These are phyloP conservation scores for Tolypocladium ophioglossoides DNA, from an alignment of 2,329 filamentous ascomycete species.

Conservation along the genomic window DNA sequence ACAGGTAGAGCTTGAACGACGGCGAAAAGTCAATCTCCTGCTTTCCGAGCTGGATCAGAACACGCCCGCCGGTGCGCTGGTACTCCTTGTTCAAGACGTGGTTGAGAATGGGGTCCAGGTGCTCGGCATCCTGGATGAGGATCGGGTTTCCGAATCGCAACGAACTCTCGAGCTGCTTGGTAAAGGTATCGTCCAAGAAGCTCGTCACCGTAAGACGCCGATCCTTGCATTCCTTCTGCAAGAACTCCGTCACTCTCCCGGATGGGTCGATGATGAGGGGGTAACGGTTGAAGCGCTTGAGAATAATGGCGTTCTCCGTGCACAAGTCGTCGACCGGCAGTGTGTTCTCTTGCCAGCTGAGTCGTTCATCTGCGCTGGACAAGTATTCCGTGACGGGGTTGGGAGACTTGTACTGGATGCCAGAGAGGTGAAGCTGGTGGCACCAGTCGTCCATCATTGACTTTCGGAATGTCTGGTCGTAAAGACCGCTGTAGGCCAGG, in stretches of 20 bases:
- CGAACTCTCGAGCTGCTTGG: constrained; percentile 94
- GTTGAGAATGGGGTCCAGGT: constrained; percentile 93
- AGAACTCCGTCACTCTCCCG: constrained; percentile 84
- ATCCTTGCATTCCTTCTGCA: constrained; percentile 90
- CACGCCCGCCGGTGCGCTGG: constrained; percentile 94
- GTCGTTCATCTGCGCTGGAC: constrained; percentile 88
- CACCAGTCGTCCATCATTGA: constrained; percentile 97
- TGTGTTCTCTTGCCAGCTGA: constrained; percentile 90
- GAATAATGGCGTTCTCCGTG: constrained; percentile 95
- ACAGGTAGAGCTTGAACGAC: constrained; percentile 88
- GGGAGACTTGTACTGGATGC: constrained; percentile 82
- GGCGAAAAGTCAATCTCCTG: constrained; percentile 99
- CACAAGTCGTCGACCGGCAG: constrained; percentile 94
- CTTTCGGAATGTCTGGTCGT: constrained; percentile 96
- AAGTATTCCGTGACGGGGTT: constrained; percentile 95
- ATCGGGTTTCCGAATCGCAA: constrained; percentile 97
- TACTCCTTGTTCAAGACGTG: constrained; percentile 99
- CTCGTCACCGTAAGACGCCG: constrained; percentile 91
- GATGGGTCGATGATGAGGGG: constrained; percentile 97
- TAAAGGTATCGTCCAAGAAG: constrained; percentile 95
- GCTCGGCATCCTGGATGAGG: constrained; percentile 94
- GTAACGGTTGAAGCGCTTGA: constrained; percentile 97
- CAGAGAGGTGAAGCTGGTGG: constrained; percentile 85
- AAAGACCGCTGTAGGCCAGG: constrained; percentile 91
- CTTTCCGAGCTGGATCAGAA: constrained; percentile 94